These are phyloP conservation scores for Acanthamoeba castellanii DNA, from an alignment of 208 protist species.

Conservation along the genomic window DNA sequence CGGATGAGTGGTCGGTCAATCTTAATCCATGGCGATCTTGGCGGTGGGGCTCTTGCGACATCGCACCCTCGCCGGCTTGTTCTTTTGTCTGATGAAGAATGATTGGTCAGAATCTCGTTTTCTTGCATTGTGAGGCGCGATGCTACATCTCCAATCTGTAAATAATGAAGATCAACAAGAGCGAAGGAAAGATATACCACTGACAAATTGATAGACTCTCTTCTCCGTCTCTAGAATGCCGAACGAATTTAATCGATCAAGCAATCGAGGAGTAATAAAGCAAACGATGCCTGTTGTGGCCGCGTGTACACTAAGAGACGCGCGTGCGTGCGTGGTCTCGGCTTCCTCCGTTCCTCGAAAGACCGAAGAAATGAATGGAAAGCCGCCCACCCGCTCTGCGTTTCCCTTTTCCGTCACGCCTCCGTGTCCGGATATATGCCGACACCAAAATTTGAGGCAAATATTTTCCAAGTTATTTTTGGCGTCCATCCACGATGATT, in stretches of 20 bases:
- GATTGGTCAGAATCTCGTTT: background rate
- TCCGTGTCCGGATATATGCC: background rate
- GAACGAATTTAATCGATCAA: constrained; percentile 26
- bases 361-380: constrained; percentile 31
- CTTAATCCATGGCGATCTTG: constrained; percentile 6
- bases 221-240: background rate
- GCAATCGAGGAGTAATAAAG: background rate
- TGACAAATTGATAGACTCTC: background rate
- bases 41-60: background rate
- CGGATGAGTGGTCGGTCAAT: background rate
- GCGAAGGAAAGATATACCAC: background rate
- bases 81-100: background rate
- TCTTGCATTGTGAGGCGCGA: too few relatives aligned
- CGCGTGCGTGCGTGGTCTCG: background rate
- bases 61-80: background rate
- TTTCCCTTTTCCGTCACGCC: background rate
- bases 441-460: too few relatives aligned
- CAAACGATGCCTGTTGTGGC: background rate
- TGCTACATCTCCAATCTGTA: background rate
- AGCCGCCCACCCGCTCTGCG: background rate
- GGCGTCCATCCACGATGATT: too few relatives aligned
- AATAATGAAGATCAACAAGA: too few relatives aligned
- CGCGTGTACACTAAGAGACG: background rate
- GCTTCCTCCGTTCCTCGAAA: constrained; percentile 5
- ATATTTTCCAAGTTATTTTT: too few relatives aligned